Evolutionary conservation across 164 flowering plant species (phyloP).

Genomic region (Dillenia suffruticosa): DNA sequence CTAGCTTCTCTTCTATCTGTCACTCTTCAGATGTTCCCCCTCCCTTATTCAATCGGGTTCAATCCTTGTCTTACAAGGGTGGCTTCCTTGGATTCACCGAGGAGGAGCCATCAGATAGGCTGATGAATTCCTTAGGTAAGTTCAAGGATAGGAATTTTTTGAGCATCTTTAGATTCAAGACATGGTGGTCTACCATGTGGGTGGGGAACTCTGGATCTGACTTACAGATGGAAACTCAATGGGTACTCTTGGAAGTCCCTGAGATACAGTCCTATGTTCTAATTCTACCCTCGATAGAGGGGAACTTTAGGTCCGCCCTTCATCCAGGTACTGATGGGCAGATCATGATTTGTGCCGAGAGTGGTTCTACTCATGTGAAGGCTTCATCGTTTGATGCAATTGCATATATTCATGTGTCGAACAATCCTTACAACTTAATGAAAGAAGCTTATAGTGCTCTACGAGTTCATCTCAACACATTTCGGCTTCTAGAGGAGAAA

Average conservation of each 20-base stretch:
- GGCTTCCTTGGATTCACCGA: constrained; percentile 56
- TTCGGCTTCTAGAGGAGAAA: constrained; percentile 75
- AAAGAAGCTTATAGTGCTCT: constrained; percentile 63
- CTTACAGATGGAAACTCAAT: constrained; percentile 77
- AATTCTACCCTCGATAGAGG: constrained; percentile 57
- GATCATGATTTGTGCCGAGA: constrained; percentile 58
- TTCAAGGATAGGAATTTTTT: constrained; percentile 50
- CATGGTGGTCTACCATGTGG: constrained; percentile 95
- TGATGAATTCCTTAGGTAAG: constrained; percentile 58
- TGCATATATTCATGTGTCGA: constrained; percentile 70
- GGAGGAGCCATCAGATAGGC: constrained; percentile 37
- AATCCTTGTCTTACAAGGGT: constrained; percentile 37
- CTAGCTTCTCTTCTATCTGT: constrained; percentile 30
- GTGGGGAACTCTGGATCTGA: constrained; percentile 71
- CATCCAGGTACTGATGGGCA: constrained; percentile 64
- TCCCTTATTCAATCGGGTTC: constrained; percentile 41
- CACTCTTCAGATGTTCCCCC: constrained; percentile 48
- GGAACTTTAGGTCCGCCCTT: constrained; percentile 62
- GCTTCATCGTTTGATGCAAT: constrained; percentile 46
- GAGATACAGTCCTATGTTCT: constrained; percentile 59
- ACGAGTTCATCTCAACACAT: constrained; percentile 70
- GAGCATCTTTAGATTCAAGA: constrained; percentile 77
- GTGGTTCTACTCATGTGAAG: constrained; percentile 52
- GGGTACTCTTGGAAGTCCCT: constrained; percentile 69
- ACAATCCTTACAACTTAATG: constrained; percentile 72